Evolutionary conservation across 257 asterid genomes (phyloP).

Genomic region (Capsicum rhomboideum): DNA sequence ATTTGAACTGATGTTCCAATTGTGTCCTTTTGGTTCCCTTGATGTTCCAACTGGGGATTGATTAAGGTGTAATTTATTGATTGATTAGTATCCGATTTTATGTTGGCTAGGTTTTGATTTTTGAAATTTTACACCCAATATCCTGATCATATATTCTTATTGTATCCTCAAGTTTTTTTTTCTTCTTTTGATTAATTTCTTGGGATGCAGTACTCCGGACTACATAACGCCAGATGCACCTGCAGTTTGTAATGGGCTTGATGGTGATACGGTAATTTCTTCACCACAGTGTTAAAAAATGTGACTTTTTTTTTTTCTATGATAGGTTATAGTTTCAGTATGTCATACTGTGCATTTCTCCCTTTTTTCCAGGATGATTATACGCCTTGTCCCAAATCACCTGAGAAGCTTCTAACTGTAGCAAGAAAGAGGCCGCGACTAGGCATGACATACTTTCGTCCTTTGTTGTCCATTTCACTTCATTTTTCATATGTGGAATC

Average conservation of each 20-base stretch:
- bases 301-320: background rate
- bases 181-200: background rate
- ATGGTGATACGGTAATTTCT: constrained; percentile 30
- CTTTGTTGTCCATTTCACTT: background rate
- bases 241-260: constrained; percentile 22
- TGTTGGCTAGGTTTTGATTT: background rate
- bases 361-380: constrained; percentile 40
- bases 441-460: constrained; percentile 23
- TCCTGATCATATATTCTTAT: background rate
- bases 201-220: constrained; percentile 65
- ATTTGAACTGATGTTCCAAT: background rate
- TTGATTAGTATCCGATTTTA: background rate
- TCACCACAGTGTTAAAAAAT: background rate
- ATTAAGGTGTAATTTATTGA: background rate
- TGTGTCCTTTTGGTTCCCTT: background rate
- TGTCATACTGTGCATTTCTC: background rate
- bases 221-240: constrained; percentile 85
- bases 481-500: background rate
- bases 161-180: background rate
- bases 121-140: background rate
- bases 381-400: constrained; percentile 64
- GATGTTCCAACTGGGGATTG: background rate
- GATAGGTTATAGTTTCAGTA: background rate
- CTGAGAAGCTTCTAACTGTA: constrained; percentile 51
- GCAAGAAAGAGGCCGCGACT: constrained; percentile 56